These are phyloP conservation scores for Mimosa bimucronata DNA, from an alignment of 306 rosid species.

Conservation along the genomic window DNA sequence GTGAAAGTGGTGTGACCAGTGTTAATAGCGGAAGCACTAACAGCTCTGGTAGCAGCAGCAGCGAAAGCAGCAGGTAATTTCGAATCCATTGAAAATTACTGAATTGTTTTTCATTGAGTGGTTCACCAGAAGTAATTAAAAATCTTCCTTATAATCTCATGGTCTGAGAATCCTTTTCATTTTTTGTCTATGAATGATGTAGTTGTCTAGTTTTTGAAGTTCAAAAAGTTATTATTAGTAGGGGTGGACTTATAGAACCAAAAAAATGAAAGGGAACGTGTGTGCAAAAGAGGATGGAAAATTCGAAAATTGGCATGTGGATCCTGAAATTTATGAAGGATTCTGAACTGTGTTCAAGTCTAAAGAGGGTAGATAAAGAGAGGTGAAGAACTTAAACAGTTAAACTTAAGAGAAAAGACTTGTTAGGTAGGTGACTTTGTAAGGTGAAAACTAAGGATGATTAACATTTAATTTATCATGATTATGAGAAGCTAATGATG, in stretches of 20 bases:
- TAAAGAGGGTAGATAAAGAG: neutral
- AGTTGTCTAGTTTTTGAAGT: neutral
- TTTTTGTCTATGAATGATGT: neutral
- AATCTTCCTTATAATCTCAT: neutral
- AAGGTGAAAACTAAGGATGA: neutral
- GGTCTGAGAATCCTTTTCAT: neutral
- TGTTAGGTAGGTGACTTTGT: neutral
- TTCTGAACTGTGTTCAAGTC: neutral
- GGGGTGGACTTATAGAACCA: neutral
- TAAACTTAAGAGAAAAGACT: neutral
- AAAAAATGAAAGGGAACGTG: neutral
- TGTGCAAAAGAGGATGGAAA: neutral
- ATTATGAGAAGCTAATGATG: neutral
- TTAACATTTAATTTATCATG: neutral
- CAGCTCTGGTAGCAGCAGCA: constrained; percentile 58
- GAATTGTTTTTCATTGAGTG: neutral
- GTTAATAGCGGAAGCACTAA: constrained; percentile 58
- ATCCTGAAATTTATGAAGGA: neutral
- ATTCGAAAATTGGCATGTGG: neutral
- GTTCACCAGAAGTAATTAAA: neutral
- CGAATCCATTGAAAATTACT: neutral
- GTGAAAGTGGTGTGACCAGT: constrained; percentile 58
- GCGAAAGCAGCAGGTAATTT: constrained; percentile 60
- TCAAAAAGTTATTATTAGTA: neutral
- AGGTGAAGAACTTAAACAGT: neutral